These are phyloP conservation scores for Aspergillus hancockii DNA, from an alignment of 495 filamentous ascomycete genomes.

Conservation along the genomic window DNA sequence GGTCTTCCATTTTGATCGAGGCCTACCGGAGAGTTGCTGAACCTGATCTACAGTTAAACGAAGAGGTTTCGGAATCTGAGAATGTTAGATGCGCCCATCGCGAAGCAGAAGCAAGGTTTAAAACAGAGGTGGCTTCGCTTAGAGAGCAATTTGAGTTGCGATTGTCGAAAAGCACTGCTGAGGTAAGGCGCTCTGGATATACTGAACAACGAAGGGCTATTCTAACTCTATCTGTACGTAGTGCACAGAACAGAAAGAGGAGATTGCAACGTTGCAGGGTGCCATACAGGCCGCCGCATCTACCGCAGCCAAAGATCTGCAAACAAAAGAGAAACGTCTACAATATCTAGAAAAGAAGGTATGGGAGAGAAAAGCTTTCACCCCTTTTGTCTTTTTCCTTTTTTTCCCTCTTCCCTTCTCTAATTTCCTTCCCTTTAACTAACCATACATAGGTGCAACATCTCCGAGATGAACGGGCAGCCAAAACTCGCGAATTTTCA, in stretches of 20 bases:
- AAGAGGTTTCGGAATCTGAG: conserved; percentile 25
- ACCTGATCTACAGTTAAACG: conserved; percentile 23
- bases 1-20: not conserved
- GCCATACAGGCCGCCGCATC: conserved; percentile 28
- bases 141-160: conserved; percentile 21
- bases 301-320: conserved; percentile 32
- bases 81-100: conserved; percentile 24
- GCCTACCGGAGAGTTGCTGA: conserved; percentile 19
- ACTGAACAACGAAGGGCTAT: not conserved
- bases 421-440: not conserved
- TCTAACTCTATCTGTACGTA: conserved; percentile 19
- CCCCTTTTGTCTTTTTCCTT: not conserved
- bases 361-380: not conserved
- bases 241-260: conserved; percentile 26
- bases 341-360: conserved; percentile 46
- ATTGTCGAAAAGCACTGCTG: conserved; percentile 16
- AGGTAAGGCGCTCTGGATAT: conserved; percentile 22
- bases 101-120: conserved; percentile 24
- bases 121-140: conserved; percentile 21
- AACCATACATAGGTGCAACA: conserved; percentile 33
- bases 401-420: not conserved
- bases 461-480: conserved; percentile 40
- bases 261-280: conserved; percentile 26
- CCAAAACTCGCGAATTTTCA: conserved; percentile 49
- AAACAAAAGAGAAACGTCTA: conserved; percentile 37